phyloP scores from a whole-genome alignment of 352 stramenopile genomes.

The Thalassiosira delicatula region DNA sequence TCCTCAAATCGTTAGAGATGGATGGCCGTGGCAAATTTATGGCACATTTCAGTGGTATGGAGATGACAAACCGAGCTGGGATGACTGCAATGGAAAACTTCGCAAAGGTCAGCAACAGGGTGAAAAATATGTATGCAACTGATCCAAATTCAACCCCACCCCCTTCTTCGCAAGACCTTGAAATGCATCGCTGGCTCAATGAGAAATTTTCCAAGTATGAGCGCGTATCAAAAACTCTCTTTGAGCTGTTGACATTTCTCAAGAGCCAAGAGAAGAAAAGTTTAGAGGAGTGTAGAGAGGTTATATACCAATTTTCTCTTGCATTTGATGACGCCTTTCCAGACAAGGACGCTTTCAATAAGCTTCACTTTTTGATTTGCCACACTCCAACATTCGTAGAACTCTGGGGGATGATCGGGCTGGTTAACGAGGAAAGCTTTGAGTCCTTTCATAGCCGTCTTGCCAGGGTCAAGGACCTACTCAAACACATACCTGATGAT shows the following conservation, averaged over 20 bases:
- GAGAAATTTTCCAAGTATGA: not conserved
- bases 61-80: not conserved
- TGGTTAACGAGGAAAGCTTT: constrained; percentile 1
- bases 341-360: constrained; percentile 1
- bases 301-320: not conserved
- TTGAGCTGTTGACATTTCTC: not conserved
- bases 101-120: not conserved
- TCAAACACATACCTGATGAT: not conserved
- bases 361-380: constrained; percentile 8
- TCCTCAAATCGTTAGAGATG: not conserved
- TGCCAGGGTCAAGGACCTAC: not conserved
- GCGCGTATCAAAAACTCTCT: not conserved
- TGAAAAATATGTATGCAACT: not conserved
- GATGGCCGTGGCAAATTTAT: not conserved
- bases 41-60: not conserved
- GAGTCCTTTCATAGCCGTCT: not conserved
- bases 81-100: not conserved
- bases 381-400: not conserved
- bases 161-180: no score
- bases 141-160: no score
- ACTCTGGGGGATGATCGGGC: not conserved
- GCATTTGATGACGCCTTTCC: not conserved
- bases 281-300: not conserved
- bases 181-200: not conserved
- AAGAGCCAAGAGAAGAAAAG: constrained; percentile 5